Evolutionary conservation across 164 flowering plant species (phyloP), one percentile per base, ranked within the genome.

Genomic region (Warburgia ugandensis): DNA sequence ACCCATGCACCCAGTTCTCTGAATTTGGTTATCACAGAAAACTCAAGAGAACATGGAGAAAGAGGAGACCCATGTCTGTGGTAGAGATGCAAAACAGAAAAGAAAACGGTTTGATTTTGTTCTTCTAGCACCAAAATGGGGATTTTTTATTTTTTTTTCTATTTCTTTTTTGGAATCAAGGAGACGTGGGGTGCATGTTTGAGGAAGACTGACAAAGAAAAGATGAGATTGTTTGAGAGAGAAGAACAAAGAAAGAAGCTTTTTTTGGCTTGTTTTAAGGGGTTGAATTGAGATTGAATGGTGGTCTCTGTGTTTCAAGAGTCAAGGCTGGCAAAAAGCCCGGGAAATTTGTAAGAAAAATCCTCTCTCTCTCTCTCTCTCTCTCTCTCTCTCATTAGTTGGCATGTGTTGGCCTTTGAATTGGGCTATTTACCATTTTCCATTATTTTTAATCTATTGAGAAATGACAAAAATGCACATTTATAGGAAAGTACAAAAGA

Each of bases 111-210:
- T 36, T 14, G 30, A 6, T 20, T 43, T 29, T 52, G 17, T 17
- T 26, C 11, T 43, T 39, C 12, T 48, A 49, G 10, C 39, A 40
- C 31, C 46, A 17, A 32, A 17, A 10, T 32, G 45, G 48, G 30
- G 38, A 20, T 29, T 27, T 31, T 45, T 27, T 50, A 11, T 47
- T 20, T 1, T 16, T 30, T 36, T n/a, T 28, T 38, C 38, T 40
- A 5, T 16, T 50, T 31, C 29, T 12, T 43, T 39, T 23, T 32
- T 40, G 22, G 41, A 26, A 38, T 19, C 40, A 55, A 52, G 13
- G 31, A 59, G 66, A 69, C 55, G 79, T 72, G 73, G 60, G 77
- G 73, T 67, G 71, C 73, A 65, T 68, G 68, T 74, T 63, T 56
- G 48, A 33, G 42, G 26, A 54, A 31, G 37, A 39, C 25, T 26